Evolutionary conservation across 331 rosid genomes (phyloP).

Genomic region (Telfairia occidentalis): DNA sequence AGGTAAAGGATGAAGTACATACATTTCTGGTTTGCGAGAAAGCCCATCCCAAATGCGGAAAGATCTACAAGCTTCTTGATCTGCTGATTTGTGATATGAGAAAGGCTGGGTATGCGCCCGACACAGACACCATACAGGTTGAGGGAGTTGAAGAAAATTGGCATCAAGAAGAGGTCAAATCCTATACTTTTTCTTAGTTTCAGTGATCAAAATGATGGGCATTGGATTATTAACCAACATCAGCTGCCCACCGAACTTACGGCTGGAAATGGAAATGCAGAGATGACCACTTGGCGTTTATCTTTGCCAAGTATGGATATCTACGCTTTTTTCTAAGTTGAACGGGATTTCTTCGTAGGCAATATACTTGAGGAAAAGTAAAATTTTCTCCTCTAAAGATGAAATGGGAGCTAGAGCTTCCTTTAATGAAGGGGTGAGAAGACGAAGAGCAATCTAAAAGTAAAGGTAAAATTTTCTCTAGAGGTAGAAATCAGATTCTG

Average conservation of each 20-base stretch:
- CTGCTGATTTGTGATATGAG: slow-evolving; percentile 57
- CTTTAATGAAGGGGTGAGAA: not conserved
- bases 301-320: not conserved
- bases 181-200: not conserved
- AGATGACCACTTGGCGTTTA: not conserved
- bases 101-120: slow-evolving; percentile 40
- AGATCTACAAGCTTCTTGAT: slow-evolving; percentile 45
- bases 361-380: not conserved
- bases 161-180: slow-evolving; percentile 20
- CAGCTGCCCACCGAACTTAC: not conserved
- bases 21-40: slow-evolving; percentile 63
- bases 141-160: slow-evolving; percentile 35
- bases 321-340: not conserved
- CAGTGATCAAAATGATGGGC: not conserved
- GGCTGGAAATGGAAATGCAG: not conserved
- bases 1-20: slow-evolving; percentile 52
- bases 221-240: not conserved
- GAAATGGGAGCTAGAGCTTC: not conserved
- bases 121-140: slow-evolving; percentile 25
- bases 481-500: not conserved
- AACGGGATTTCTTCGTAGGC: not conserved
- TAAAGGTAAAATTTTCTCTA: not conserved
- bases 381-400: not conserved
- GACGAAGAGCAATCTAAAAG: not conserved
- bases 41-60: slow-evolving; percentile 61